Conservation (phyloP, 768 basidiomycete genomes). For the Kwoniella botswanensis region DNA sequence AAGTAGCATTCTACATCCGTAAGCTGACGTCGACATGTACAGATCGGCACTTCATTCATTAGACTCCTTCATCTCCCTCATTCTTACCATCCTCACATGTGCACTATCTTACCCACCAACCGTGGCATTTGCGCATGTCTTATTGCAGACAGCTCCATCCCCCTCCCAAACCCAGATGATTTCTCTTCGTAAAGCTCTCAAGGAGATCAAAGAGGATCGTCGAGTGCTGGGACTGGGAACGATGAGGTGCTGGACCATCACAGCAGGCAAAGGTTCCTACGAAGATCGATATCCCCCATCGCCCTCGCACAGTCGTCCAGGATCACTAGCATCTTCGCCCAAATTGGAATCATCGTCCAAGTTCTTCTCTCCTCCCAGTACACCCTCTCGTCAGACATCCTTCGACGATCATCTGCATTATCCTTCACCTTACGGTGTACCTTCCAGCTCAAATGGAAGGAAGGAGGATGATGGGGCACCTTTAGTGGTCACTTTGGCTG, state of each 20-base stretch:
- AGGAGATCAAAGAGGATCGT: slow-evolving; percentile 66
- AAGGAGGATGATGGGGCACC: slow-evolving; percentile 14
- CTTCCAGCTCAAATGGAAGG: background rate
- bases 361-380: slow-evolving; percentile 15
- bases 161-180: slow-evolving; percentile 70
- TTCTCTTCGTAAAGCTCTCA: slow-evolving; percentile 76
- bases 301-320: slow-evolving; percentile 6
- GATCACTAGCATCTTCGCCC: slow-evolving; percentile 10
- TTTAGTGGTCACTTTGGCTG: slow-evolving; percentile 37
- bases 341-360: slow-evolving; percentile 3
- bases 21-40: background rate
- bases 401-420: slow-evolving; percentile 11
- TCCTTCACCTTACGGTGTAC: slow-evolving; percentile 19
- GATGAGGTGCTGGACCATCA: slow-evolving; percentile 36
- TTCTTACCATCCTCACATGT: slow-evolving; percentile 78
- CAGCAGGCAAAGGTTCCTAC: slow-evolving; percentile 25
- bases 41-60: slow-evolving; percentile 60
- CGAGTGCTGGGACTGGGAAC: slow-evolving; percentile 48
- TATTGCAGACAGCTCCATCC: slow-evolving; percentile 84
- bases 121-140: slow-evolving; percentile 77
- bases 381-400: slow-evolving; percentile 13
- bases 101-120: slow-evolving; percentile 83
- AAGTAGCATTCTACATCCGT: no score
- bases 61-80: slow-evolving; percentile 83
- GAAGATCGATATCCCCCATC: slow-evolving; percentile 14